These are phyloP conservation scores for Saraca asoca DNA, from an alignment of 331 rosid species.

Conservation along the genomic window DNA sequence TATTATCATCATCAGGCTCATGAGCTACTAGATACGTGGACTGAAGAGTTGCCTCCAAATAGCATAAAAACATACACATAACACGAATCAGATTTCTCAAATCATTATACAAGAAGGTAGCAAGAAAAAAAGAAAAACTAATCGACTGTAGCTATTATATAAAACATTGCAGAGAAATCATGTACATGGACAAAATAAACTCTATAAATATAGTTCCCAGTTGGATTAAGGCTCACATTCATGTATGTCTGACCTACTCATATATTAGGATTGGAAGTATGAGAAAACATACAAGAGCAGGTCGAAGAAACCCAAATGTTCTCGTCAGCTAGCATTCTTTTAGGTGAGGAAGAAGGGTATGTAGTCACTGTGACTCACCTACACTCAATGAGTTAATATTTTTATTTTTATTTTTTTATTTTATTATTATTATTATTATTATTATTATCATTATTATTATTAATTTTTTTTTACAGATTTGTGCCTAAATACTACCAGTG, in stretches of 20 bases:
- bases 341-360: neutral
- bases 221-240: constrained; percentile 19
- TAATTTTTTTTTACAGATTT: neutral
- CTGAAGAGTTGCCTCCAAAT: constrained; percentile 59
- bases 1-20: constrained; percentile 91
- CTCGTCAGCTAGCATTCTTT: neutral
- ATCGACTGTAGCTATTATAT: neutral
- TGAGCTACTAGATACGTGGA: constrained; percentile 74
- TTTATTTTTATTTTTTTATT: too few species aligned
- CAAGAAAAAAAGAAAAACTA: constrained; percentile 12
- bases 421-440: too few species aligned
- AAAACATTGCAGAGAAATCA: constrained; percentile 9
- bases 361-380: neutral
- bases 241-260: neutral
- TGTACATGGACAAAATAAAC: neutral
- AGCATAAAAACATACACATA: constrained; percentile 28
- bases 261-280: too few species aligned
- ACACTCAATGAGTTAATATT: neutral
- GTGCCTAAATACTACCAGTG: neutral
- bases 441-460: too few species aligned
- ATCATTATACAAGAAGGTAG: constrained; percentile 24
- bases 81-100: constrained; percentile 28
- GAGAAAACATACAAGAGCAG: too few species aligned
- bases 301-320: neutral
- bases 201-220: constrained; percentile 1